Conservation (phyloP, 208 protist genomes). For the Porcisia deanei region DNA sequence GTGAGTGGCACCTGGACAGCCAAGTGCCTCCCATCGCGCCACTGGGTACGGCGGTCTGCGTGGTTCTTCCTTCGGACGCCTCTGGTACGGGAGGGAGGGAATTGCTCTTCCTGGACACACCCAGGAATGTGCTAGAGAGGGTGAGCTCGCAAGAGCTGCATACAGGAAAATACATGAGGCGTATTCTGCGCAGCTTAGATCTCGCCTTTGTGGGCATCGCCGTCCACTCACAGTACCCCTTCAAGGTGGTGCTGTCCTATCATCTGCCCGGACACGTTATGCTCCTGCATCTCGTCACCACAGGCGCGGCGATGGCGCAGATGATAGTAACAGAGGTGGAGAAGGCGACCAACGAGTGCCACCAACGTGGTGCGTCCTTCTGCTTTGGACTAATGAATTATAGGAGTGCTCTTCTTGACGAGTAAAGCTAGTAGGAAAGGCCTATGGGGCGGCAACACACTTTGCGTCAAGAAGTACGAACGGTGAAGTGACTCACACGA, state of each 20-base stretch:
- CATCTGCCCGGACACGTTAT: slow-evolving; percentile 22
- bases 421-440: background rate
- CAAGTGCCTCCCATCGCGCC: slow-evolving; percentile 16
- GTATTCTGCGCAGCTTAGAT: slow-evolving; percentile 46
- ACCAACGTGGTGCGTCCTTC: slow-evolving; percentile 36
- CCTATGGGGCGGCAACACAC: too few species aligned
- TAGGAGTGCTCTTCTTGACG: slow-evolving; percentile 24
- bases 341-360: slow-evolving; percentile 29
- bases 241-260: slow-evolving; percentile 48
- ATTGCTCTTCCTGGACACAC: slow-evolving; percentile 23
- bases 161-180: slow-evolving; percentile 24
- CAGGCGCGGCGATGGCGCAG: slow-evolving; percentile 21
- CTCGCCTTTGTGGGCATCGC: slow-evolving; percentile 37
- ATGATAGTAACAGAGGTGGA: slow-evolving; percentile 31
- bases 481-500: background rate
- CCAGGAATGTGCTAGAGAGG: background rate
- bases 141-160: slow-evolving; percentile 16
- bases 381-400: slow-evolving; percentile 37
- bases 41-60: slow-evolving; percentile 43
- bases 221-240: slow-evolving; percentile 23
- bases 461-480: background rate
- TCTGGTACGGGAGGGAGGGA: slow-evolving; percentile 18
- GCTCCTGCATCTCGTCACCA: slow-evolving; percentile 43
- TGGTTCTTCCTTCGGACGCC: slow-evolving; percentile 17
- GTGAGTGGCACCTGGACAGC: slow-evolving; percentile 28